Conservation (phyloP, 2,329 filamentous ascomycete species). For the Thermochaetoides dissita region DNA sequence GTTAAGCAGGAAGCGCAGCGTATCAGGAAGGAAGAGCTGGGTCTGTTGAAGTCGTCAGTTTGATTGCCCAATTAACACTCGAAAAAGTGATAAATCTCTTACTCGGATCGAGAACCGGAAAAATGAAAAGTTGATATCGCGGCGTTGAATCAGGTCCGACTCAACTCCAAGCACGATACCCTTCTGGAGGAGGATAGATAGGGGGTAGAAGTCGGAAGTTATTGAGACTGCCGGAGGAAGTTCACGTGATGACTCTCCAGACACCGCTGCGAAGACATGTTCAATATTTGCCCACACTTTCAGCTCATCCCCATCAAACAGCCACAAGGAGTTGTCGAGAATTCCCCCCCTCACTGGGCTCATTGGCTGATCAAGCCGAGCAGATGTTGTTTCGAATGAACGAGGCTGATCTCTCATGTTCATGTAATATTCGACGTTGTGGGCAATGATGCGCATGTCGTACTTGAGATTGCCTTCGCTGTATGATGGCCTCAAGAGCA, state of each 20-base stretch:
- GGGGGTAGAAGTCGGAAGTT: constrained; percentile 85
- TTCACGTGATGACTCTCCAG: constrained; percentile 51
- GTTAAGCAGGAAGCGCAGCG: constrained; percentile 66
- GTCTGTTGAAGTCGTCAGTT: constrained; percentile 39
- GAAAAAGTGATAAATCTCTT: constrained; percentile 21
- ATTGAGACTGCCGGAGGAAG: constrained; percentile 63
- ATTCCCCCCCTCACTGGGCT: constrained; percentile 26
- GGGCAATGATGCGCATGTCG: constrained; percentile 91
- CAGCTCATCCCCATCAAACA: constrained; percentile 77
- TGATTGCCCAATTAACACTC: neutral
- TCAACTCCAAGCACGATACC: constrained; percentile 84
- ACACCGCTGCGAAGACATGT: constrained; percentile 61
- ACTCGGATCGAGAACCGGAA: constrained; percentile 80
- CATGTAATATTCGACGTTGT: constrained; percentile 90
- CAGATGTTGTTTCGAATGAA: constrained; percentile 20
- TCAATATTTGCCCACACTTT: constrained; percentile 82
- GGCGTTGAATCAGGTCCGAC: constrained; percentile 80
- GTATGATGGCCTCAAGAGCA: constrained; percentile 74
- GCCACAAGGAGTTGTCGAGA: constrained; percentile 80
- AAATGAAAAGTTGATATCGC: constrained; percentile 82
- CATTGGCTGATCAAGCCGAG: constrained; percentile 10
- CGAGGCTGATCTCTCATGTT: constrained; percentile 73
- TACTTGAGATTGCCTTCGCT: constrained; percentile 84
- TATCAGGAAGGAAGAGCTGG: constrained; percentile 80
- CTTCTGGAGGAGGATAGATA: constrained; percentile 77